phyloP scores from a whole-genome alignment of 2,329 filamentous ascomycete genomes.

The Clonostachys byssicola region DNA sequence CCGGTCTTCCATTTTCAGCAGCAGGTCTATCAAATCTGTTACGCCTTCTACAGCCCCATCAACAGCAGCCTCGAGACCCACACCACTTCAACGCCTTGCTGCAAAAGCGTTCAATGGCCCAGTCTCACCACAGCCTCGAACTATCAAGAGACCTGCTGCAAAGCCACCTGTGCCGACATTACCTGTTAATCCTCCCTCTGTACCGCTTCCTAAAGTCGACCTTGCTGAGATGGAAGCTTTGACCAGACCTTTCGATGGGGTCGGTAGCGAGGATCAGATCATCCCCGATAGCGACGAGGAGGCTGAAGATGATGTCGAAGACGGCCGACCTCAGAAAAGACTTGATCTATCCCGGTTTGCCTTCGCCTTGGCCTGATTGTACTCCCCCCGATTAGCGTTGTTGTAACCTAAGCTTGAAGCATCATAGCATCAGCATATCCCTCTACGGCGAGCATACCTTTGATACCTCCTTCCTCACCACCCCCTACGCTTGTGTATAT shows the following conservation, averaged over 20 bases:
- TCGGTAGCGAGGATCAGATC: slow-evolving; percentile 55
- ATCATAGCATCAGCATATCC: too few relatives aligned
- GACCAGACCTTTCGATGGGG: slow-evolving; percentile 24
- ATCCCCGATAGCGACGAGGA: slow-evolving; percentile 47
- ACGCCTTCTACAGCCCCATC: slow-evolving; percentile 31
- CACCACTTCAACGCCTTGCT: slow-evolving; percentile 50
- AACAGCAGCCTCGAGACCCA: slow-evolving; percentile 28
- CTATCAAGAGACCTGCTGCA: slow-evolving; percentile 2
- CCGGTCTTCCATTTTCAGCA: slow-evolving; percentile 28
- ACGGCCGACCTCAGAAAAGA: slow-evolving; percentile 17
- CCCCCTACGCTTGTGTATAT: too few relatives aligned
- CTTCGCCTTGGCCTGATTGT: slow-evolving; percentile 11
- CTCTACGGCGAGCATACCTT: too few relatives aligned
- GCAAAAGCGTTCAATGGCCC: slow-evolving; percentile 29
- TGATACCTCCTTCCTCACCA: too few relatives aligned
- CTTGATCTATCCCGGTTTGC: slow-evolving; percentile 46
- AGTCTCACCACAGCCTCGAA: slow-evolving; percentile 20
- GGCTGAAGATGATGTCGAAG: slow-evolving; percentile 26
- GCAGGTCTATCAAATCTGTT: slow-evolving; percentile 31
- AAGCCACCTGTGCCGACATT: slow-evolving; percentile 12
- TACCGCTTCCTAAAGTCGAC: slow-evolving; percentile 51
- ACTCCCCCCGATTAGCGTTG: too few relatives aligned
- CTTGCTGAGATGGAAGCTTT: slow-evolving; percentile 47
- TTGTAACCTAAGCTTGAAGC: too few relatives aligned
- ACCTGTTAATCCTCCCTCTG: slow-evolving; percentile 47